Percentiles rank a stretch among this genome's conserved stretches.
phyloP scores from a whole-genome alignment of 768 basidiomycete species.

The Auricularia heimuer region DNA sequence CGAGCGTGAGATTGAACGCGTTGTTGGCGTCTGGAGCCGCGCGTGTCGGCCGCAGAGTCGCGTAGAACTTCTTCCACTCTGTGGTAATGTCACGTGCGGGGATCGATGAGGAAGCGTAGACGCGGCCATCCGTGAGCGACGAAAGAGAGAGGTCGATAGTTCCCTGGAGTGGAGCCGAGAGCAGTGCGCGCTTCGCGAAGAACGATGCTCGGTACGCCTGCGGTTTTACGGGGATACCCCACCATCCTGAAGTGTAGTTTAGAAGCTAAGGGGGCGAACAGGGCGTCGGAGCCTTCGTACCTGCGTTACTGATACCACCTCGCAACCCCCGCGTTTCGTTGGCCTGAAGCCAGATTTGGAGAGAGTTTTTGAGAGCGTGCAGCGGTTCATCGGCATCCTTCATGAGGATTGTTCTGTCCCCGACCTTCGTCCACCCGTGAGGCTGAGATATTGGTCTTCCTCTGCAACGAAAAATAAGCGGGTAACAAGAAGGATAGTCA shows the following conservation, averaged over 20 bases:
- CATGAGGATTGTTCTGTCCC: constrained; percentile 31
- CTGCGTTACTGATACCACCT: constrained; percentile 48
- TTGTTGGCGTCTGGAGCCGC: not conserved
- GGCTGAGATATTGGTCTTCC: not conserved
- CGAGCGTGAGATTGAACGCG: not conserved
- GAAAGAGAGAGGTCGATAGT: not conserved
- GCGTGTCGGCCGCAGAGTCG: not conserved
- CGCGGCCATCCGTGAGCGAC: not conserved
- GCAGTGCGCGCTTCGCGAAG: not conserved
- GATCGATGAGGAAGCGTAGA: not conserved
- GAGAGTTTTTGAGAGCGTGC: constrained; percentile 33
- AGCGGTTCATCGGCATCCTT: constrained; percentile 43
- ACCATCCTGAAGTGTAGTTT: not conserved
- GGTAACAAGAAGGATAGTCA: not conserved
- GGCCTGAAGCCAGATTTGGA: constrained; percentile 38
- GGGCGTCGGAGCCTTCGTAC: constrained; percentile 12
- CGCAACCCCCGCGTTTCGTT: constrained; percentile 22
- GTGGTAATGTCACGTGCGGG: not conserved
- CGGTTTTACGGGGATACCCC: not conserved
- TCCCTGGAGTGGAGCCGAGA: not conserved
- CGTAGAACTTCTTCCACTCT: not conserved
- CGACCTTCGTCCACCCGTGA: not conserved
- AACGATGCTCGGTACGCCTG: not conserved
- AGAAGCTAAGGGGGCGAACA: not conserved
- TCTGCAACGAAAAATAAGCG: not conserved